Evolutionary conservation across 1,284 basidiomycete genomes (phyloP).

Genomic region (Exsudoporus floridanus): DNA sequence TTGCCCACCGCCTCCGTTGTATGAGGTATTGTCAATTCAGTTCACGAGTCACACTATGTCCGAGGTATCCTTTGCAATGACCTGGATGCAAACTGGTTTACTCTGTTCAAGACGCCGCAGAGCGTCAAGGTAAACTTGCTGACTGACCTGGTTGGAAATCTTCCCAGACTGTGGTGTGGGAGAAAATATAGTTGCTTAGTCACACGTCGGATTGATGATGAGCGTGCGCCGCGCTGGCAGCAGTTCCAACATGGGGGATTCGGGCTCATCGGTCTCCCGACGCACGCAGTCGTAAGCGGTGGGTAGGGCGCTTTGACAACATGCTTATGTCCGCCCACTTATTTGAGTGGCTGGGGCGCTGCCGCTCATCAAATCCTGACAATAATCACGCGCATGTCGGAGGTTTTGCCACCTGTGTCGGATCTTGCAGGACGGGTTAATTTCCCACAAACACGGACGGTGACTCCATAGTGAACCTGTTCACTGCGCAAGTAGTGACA

Average conservation of each 20-base stretch:
- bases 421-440: background rate
- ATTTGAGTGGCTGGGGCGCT: constrained; percentile 47
- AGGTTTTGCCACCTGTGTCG: background rate
- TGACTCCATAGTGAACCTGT: constrained; percentile 72
- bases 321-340: constrained; percentile 43
- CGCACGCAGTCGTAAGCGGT: constrained; percentile 30
- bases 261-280: constrained; percentile 71
- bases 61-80: constrained; percentile 40
- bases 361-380: constrained; percentile 52
- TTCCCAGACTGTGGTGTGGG: constrained; percentile 37
- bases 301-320: constrained; percentile 39
- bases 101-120: constrained; percentile 27
- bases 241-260: constrained; percentile 58
- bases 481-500: constrained; percentile 68
- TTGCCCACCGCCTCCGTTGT: background rate
- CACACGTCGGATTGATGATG: constrained; percentile 57
- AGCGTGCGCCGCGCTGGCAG: constrained; percentile 34
- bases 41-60: constrained; percentile 65
- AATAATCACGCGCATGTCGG: background rate
- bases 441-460: constrained; percentile 52
- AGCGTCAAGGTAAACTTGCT: background rate
- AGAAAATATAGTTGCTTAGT: constrained; percentile 77
- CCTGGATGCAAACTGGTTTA: constrained; percentile 19
- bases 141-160: constrained; percentile 3
- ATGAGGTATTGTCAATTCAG: constrained; percentile 71